Percentiles rank a stretch among this genome's conserved stretches.
Evolutionary conservation across 2,329 filamentous ascomycete species (phyloP).

Genomic region (Sarocladium oryzae): DNA sequence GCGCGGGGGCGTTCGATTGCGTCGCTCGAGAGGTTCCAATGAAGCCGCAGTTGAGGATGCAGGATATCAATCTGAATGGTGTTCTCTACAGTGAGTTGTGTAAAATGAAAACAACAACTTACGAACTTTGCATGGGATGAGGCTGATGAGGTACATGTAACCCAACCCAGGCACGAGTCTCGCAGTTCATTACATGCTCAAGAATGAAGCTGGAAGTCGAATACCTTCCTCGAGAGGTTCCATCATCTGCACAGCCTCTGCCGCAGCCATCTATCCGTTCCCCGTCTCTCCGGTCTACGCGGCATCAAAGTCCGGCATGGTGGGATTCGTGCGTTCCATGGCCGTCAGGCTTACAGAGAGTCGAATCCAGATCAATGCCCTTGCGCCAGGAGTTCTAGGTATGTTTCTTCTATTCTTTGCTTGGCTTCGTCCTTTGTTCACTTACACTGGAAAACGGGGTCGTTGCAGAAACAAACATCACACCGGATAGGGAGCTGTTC

Average conservation of each 20-base stretch:
- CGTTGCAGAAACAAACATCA: slow-evolving; percentile 1
- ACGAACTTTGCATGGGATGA: not conserved
- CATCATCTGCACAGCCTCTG: not conserved
- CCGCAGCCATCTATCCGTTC: slow-evolving; percentile 1
- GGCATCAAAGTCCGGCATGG: not conserved
- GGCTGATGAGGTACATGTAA: too few species aligned
- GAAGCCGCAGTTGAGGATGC: not conserved
- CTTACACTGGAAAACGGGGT: too few species aligned
- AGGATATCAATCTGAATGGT: slow-evolving; percentile 3
- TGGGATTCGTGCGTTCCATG: not conserved
- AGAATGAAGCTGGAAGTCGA: not conserved
- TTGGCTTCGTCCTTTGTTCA: not conserved
- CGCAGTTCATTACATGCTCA: slow-evolving; percentile 2
- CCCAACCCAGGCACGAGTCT: not conserved
- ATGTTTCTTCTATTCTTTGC: not conserved
- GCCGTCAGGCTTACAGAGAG: not conserved
- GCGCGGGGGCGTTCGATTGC: not conserved
- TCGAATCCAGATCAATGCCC: slow-evolving; percentile 1
- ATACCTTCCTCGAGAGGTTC: not conserved
- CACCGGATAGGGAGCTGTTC: slow-evolving; percentile 5
- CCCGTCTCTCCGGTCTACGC: slow-evolving; percentile 2
- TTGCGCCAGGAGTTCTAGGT: not conserved
- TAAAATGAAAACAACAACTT: not conserved
- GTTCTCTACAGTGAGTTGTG: slow-evolving; percentile 3
- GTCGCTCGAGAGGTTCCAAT: not conserved